These are phyloP conservation scores for Rhododendron henanense DNA, from an alignment of 148 eudicot genomes.

Conservation along the genomic window DNA sequence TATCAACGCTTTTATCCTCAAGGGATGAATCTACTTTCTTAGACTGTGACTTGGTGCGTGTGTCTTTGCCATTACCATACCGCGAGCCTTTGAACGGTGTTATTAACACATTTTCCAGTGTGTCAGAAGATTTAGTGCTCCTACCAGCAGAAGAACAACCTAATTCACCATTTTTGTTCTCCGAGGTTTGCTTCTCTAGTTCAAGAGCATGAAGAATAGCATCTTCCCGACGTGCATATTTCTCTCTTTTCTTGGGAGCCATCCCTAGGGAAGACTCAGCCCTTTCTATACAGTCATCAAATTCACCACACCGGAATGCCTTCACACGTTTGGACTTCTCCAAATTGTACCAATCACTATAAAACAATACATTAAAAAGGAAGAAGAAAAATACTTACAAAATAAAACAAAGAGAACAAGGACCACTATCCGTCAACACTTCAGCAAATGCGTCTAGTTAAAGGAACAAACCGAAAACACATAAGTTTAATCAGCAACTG, in stretches of 20 bases:
- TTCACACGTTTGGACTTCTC: constrained; percentile 99
- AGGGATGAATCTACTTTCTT: constrained; percentile 31
- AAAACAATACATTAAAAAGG: constrained; percentile 14
- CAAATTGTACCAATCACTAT: constrained; percentile 97
- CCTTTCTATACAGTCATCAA: constrained; percentile 89
- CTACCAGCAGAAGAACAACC: constrained; percentile 31
- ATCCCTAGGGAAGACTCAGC: constrained; percentile 83
- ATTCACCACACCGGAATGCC: constrained; percentile 96
- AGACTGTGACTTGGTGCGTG: constrained; percentile 27
- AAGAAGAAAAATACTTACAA: not conserved
- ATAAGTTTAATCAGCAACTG: not conserved
- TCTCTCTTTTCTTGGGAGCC: constrained; percentile 95
- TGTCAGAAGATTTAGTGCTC: constrained; percentile 37
- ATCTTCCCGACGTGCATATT: constrained; percentile 96
- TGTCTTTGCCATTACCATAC: constrained; percentile 45
- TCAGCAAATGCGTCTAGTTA: not conserved
- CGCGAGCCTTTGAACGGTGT: constrained; percentile 33
- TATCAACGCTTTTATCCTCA: constrained; percentile 27
- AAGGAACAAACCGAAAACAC: not conserved
- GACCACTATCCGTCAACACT: not conserved
- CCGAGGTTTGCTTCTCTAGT: constrained; percentile 73
- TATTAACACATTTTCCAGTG: constrained; percentile 29
- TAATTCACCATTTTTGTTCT: constrained; percentile 52
- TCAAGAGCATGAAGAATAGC: constrained; percentile 97
- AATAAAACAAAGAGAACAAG: constrained; percentile 11